These are phyloP conservation scores for Teratosphaeriaceae sp. DNA, from an alignment of 2,329 filamentous ascomycete genomes.

Conservation along the genomic window DNA sequence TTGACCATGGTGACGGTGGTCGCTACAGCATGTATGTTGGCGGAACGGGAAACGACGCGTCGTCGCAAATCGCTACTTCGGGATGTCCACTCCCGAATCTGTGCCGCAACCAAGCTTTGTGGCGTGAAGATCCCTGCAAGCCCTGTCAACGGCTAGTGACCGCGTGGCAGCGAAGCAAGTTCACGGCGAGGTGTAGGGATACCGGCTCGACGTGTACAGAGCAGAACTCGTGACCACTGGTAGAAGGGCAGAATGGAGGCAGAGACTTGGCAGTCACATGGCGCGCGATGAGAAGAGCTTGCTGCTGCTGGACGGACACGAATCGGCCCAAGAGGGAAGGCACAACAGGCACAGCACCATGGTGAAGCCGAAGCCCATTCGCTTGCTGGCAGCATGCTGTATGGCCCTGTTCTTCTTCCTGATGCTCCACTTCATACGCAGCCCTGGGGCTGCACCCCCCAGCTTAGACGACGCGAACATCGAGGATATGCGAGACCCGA, in stretches of 20 bases:
- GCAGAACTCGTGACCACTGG: not conserved
- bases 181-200: no score
- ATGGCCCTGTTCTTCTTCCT: slow-evolving; percentile 71
- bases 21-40: no score
- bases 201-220: no score
- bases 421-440: slow-evolving; percentile 65
- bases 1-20: slow-evolving; percentile 30
- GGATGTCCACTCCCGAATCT: no score
- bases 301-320: slow-evolving; percentile 6
- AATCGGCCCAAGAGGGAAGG: slow-evolving; percentile 9
- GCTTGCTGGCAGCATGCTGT: slow-evolving; percentile 66
- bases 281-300: slow-evolving; percentile 1
- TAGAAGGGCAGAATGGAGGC: not conserved
- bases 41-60: no score
- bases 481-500: slow-evolving; percentile 69
- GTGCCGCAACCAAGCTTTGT: no score
- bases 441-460: slow-evolving; percentile 39
- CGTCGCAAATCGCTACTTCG: no score
- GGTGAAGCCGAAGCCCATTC: slow-evolving; percentile 79
- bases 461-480: slow-evolving; percentile 32
- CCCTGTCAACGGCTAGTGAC: no score
- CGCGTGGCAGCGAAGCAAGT: no score
- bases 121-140: no score
- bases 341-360: slow-evolving; percentile 44
- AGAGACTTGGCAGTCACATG: not conserved